Base-by-base conservation (phyloP, 2,329 filamentous ascomycete species). In the Phyllosticta ampelicida region DNA sequence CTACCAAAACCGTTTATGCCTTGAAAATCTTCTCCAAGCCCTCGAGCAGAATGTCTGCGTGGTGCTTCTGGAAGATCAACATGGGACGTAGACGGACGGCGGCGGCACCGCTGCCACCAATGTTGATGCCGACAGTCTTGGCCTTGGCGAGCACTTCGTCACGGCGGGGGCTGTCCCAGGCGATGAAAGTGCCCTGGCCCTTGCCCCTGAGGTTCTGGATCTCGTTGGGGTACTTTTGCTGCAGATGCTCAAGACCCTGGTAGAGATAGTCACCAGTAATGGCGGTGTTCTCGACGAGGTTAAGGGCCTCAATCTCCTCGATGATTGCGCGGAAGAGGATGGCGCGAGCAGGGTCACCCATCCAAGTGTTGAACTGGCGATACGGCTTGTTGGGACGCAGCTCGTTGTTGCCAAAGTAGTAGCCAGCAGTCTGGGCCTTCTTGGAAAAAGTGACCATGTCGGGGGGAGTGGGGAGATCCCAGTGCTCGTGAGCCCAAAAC, bases 401-500 rank as follows among this genome's bases (percentile, higher is more conserved):
- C 49, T 83, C 84, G 9, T 83, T 81, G 79, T 94, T 86, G 61
- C 86, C 86, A 70, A 85, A 96, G 80, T 94, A 96, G 80, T 92
- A 96, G 30, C 90, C 90, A 6, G 91, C 90, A 1, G 90, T 89
- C 76, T 96, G 90, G 2, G 90, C 91, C 80, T 96, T 96, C 80
- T 96, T 96, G 69, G 84, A 89, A 77, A 96, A 96, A 60, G 90
- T 96, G 51, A 96, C 90, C 79, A 96, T 94, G 77, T 96, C 90
- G 0, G 90, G 90, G 9, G 90, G 88, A 36, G 84, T 77, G 54
- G 80, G 69, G 50, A 96, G 81, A 72, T 87, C 81, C 90, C 90
- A 96, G 84, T 96, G 91, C 67, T 96, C 90, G 77, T 96, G 91
- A 9, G 91, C 90, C 90, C 90, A 96, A 84, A 96, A 95, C 73